Evolutionary conservation across 768 basidiomycete genomes (phyloP).

Genomic region (Pleurotus ostreatus): DNA sequence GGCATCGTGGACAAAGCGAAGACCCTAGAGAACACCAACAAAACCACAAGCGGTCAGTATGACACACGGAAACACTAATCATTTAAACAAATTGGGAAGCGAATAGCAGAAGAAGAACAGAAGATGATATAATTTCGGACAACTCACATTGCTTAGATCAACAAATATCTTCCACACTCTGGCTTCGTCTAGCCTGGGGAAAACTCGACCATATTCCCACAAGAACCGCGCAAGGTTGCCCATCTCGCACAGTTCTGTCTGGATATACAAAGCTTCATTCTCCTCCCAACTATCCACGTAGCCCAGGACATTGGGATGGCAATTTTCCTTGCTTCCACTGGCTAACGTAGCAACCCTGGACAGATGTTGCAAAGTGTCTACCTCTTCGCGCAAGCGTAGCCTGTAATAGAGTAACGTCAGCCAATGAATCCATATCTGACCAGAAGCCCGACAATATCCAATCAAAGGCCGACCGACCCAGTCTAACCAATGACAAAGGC

Average conservation of each 20-base stretch:
- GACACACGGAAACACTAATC: constrained; percentile 25
- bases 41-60: constrained; percentile 15
- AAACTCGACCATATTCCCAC: constrained; percentile 83
- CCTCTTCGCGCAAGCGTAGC: constrained; percentile 88
- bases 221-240: constrained; percentile 91
- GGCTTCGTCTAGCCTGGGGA: constrained; percentile 85
- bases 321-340: constrained; percentile 28
- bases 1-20: constrained; percentile 84
- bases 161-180: constrained; percentile 94
- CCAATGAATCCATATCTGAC: constrained; percentile 10
- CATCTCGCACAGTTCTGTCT: constrained; percentile 89
- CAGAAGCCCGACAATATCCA: constrained; percentile 9
- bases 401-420: constrained; percentile 33
- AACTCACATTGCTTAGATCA: constrained; percentile 83
- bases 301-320: constrained; percentile 79
- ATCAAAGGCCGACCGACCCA: constrained; percentile 11
- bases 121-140: constrained; percentile 16
- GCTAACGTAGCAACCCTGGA: constrained; percentile 29
- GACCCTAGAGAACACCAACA: constrained; percentile 46
- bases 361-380: constrained; percentile 84
- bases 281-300: constrained; percentile 98
- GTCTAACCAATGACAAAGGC: constrained; percentile 15
- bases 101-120: constrained; percentile 13
- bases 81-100: constrained; percentile 19
- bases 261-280: constrained; percentile 81